phyloP scores from a whole-genome alignment of 2,329 filamentous ascomycete species.

The Rutstroemia sydowiana region DNA sequence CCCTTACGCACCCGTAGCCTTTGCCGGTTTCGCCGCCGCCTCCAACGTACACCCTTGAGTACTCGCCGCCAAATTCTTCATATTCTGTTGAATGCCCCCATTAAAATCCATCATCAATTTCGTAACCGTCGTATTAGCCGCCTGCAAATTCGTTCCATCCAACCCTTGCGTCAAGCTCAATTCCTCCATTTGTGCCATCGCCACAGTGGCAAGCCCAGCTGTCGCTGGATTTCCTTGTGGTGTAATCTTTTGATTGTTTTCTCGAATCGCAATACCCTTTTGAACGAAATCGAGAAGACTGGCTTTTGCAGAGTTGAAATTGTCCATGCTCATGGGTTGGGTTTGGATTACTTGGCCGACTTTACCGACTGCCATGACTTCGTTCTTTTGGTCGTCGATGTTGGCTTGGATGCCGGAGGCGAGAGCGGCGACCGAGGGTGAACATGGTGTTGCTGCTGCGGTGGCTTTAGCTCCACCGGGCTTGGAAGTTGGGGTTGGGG shows the following conservation, averaged over 20 bases:
- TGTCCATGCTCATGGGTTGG: constrained; percentile 13
- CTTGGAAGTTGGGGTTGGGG: background rate
- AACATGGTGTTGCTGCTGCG: constrained; percentile 9
- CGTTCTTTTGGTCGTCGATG: constrained; percentile 21
- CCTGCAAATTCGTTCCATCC: constrained; percentile 2
- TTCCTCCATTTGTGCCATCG: constrained; percentile 18
- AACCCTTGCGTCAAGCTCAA: constrained; percentile 17
- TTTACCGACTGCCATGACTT: constrained; percentile 14
- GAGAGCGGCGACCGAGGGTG: constrained; percentile 14
- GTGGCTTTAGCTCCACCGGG: background rate
- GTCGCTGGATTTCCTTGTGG: constrained; percentile 17
- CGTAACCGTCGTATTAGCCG: constrained; percentile 14
- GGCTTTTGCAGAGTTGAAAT: constrained; percentile 15
- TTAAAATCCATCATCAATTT: constrained; percentile 17
- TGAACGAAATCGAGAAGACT: constrained; percentile 16
- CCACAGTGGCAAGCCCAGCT: constrained; percentile 17
- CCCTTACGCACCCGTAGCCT: background rate
- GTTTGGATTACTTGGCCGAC: constrained; percentile 15
- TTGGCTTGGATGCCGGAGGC: constrained; percentile 19
- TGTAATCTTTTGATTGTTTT: constrained; percentile 23
- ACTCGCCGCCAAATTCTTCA: constrained; percentile 18
- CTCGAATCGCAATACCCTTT: constrained; percentile 19
- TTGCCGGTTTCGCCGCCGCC: background rate
- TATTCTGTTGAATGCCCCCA: constrained; percentile 20
- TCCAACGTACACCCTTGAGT: background rate